A percentile compares a stretch with the other conserved stretches of the same genome.
These are phyloP conservation scores for Curvularia hawaiiensis DNA, from an alignment of 2,329 filamentous ascomycete genomes.

Conservation along the genomic window DNA sequence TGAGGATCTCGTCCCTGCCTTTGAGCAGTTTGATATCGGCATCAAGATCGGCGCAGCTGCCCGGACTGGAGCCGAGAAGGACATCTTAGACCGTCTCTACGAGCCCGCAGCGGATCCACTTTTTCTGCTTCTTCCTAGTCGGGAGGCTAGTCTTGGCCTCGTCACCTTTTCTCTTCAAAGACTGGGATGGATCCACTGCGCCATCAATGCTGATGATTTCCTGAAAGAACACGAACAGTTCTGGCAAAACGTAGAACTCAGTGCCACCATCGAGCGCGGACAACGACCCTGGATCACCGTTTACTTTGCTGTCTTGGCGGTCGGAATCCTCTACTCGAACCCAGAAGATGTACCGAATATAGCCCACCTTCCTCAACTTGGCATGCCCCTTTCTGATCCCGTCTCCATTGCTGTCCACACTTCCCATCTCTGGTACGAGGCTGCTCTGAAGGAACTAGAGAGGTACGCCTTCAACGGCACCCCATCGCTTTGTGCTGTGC, in stretches of 20 bases:
- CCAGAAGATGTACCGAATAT: conserved; percentile 8
- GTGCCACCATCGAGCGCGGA: conserved; percentile 7
- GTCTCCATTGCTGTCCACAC: conserved; percentile 12
- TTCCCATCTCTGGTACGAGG: conserved; percentile 18
- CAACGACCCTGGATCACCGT: conserved; percentile 14
- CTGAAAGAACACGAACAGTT: conserved; percentile 15
- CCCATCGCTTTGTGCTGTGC: conserved; percentile 10
- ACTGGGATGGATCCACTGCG: conserved; percentile 20
- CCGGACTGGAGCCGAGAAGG: conserved; percentile 7
- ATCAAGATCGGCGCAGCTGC: conserved; percentile 5
- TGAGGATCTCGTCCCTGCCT: conserved; percentile 17
- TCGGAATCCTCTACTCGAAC: conserved; percentile 16
- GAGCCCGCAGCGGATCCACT: conserved; percentile 18
- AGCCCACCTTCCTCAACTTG: conserved; percentile 13
- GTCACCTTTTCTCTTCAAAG: conserved; percentile 15
- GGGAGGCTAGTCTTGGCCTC: conserved; percentile 10
- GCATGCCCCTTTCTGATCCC: conserved; percentile 2
- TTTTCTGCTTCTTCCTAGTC: conserved; percentile 17
- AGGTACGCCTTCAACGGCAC: conserved; percentile 7
- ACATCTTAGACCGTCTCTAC: conserved; percentile 14
- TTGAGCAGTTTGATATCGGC: conserved; percentile 20
- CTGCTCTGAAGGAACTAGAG: conserved; percentile 17
- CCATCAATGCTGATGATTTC: conserved; percentile 11
- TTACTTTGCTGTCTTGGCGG: conserved; percentile 18
- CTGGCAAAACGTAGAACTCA: conserved; percentile 12